Evolutionary conservation across 140 eudicot species (phyloP), one percentile per base, ranked within the genome.

Genomic region (Bidens hawaiensis): DNA sequence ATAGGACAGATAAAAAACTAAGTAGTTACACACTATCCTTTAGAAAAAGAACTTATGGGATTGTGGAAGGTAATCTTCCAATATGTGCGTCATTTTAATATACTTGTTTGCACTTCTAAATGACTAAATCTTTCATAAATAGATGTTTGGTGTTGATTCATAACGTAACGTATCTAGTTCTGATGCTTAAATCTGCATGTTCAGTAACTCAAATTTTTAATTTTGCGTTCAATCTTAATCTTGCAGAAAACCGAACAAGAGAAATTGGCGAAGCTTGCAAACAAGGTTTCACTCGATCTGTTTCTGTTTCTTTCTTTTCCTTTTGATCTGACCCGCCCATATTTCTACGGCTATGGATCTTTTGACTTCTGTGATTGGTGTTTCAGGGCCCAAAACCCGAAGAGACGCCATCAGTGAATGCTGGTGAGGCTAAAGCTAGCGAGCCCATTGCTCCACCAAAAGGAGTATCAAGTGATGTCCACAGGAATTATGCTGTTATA

Each of bases 221-320:
- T 12, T 52, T 60, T 52, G 43, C 49, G 12, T 24, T 65, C 48
- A 14, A 10, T 4, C 34, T 55, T 25, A 31, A 41, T 1, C 18
- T 2, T 69, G 84, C 82, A 91, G 98, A 91, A 87, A 87, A 64
- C 38, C 22, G 98, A 91, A 82, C 75, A 78, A 71, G 98, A 91
- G 82, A 91, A 76, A 88, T 38, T 91, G 83, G 91, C 81, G 74
- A 91, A 87, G 79, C 83, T 81, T 55, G 98, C 98, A 45, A 96
- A 95, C 68, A 60, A 84, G 96, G 98, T 91, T 63, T 31, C 11
- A 25, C n/a, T n/a, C n/a, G n/a, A n/a, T n/a, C n/a, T n/a, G n/a
- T n/a, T n/a, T n/a, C n/a, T n/a, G n/a, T n/a, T n/a, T n/a, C n/a
- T n/a, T n/a, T n/a, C n/a, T n/a, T n/a, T n/a, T n/a, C n/a, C n/a